These are phyloP conservation scores for Boehmeria nivea DNA, from an alignment of 306 rosid species.

Conservation along the genomic window DNA sequence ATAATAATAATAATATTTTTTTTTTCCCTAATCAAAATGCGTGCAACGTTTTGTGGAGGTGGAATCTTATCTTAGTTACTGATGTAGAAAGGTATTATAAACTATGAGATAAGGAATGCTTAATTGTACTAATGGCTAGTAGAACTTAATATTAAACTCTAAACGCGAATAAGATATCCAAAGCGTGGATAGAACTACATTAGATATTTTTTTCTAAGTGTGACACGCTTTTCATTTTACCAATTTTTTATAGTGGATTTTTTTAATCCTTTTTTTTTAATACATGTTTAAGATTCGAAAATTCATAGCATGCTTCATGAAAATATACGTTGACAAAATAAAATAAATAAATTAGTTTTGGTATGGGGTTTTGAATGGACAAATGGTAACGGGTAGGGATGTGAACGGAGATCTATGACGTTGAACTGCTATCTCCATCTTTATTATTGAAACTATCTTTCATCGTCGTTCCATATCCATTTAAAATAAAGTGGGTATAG, in stretches of 20 bases:
- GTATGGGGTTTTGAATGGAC: neutral
- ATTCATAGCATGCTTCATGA: neutral
- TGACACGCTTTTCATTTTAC: neutral
- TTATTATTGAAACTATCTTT: too few relatives aligned
- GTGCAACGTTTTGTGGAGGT: constrained; percentile 1
- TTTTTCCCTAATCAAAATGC: neutral
- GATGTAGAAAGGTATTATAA: neutral
- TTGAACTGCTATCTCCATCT: too few relatives aligned
- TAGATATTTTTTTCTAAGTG: neutral
- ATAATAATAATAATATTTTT: neutral
- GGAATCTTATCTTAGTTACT: neutral
- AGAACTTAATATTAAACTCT: neutral
- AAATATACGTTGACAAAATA: neutral
- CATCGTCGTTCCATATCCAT: too few relatives aligned
- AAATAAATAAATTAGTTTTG: constrained; percentile 1
- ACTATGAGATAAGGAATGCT: neutral
- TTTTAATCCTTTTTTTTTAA: neutral
- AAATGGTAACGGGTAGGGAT: too few relatives aligned
- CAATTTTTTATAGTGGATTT: neutral
- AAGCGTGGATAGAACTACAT: neutral
- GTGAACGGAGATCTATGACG: neutral
- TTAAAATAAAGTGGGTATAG: too few relatives aligned
- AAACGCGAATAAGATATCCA: neutral
- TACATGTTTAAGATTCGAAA: constrained; percentile 2
- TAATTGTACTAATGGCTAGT: constrained; percentile 1